Percentiles rank a stretch among this genome's conserved stretches.
phyloP scores from a whole-genome alignment of 2,329 filamentous ascomycete species.

The Aspergillus flavus region DNA sequence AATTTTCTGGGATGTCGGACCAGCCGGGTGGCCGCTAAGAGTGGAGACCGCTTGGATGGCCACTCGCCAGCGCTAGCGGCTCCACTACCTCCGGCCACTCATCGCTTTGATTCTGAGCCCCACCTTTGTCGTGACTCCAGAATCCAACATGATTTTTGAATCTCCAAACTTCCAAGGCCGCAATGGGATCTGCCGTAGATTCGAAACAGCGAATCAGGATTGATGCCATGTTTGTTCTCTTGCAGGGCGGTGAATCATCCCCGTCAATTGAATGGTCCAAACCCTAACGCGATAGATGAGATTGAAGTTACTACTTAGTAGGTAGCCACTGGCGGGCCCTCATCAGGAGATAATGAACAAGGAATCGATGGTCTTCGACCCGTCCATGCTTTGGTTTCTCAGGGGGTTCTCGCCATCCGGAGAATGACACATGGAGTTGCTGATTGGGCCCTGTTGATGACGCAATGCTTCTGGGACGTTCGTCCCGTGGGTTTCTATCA shows the following conservation, averaged over 20 bases:
- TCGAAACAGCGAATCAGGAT: constrained; percentile 14
- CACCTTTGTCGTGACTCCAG: constrained; percentile 8
- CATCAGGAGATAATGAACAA: constrained; percentile 6
- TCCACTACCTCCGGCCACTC: constrained; percentile 22
- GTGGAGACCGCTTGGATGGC: constrained; percentile 12
- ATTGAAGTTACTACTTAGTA: neutral
- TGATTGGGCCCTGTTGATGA: constrained; percentile 24
- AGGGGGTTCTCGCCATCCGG: constrained; percentile 16
- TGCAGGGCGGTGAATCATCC: constrained; percentile 16
- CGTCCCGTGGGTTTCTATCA: constrained; percentile 17
- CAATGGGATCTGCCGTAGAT: constrained; percentile 12
- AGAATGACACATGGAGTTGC: constrained; percentile 8
- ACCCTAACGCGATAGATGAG: neutral
- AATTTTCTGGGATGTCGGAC: constrained; percentile 29
- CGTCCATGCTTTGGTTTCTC: constrained; percentile 8
- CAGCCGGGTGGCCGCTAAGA: constrained; percentile 15
- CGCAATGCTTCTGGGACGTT: constrained; percentile 18
- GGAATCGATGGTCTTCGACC: constrained; percentile 1
- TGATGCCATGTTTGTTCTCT: constrained; percentile 8
- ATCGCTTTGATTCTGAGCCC: constrained; percentile 13
- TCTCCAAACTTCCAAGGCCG: constrained; percentile 3
- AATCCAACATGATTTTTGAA: neutral
- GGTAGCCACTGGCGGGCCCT: neutral
- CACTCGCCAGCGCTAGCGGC: constrained; percentile 20
- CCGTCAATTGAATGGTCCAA: constrained; percentile 7